Evolutionary conservation across 2,329 filamentous ascomycete genomes (phyloP), one percentile per base, ranked within the genome.

Genomic region (Cladorrhinum sp.): DNA sequence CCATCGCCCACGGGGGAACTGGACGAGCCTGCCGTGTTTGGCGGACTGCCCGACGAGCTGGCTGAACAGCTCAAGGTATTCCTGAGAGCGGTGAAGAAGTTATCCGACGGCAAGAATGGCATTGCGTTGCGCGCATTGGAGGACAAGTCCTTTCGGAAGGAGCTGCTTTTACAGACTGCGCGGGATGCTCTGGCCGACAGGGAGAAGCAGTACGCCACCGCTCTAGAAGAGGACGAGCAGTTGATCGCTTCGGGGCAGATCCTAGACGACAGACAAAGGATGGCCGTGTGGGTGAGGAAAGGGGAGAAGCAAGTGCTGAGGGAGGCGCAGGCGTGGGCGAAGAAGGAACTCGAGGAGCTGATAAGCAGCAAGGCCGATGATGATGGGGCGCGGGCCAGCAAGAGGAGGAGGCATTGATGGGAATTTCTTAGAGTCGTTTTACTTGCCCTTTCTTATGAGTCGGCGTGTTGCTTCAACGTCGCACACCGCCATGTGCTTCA

Each of bases 121-220:
- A 67, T 75, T 0, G 56, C 53, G 0, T 57, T 32, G 12, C 71
- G 73, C 2, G 69, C 75, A 1, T 70, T 83, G 29, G 75, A 77
- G 2, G 79, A 83, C 63, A 84, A 83, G 72, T 72, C 76, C 48
- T 78, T 75, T 65, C 74, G 81, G 8, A 80, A 83, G 48, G 76
- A 79, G 63, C 70, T 82, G 3, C 75, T 76, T 9, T 68, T 77
- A 18, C 71, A 73, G 3, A 75, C 77, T 18, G 71, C 83, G 0
- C 51, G 62, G 0, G 57, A 74, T 0, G 73, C 71, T 12, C 48
- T 75, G 7, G 57, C 62, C 7, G 66, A 65, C 3, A 58, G 72
- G 10, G 62, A 68, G 32, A 57, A 50, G 2, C 64, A 70, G 53
- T 75, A 74, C 57, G 56, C 58, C 3, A 74, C 73, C 0, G 67